Conservation (phyloP, 352 stramenopile genomes). For the Phytophthora multivora region DNA sequence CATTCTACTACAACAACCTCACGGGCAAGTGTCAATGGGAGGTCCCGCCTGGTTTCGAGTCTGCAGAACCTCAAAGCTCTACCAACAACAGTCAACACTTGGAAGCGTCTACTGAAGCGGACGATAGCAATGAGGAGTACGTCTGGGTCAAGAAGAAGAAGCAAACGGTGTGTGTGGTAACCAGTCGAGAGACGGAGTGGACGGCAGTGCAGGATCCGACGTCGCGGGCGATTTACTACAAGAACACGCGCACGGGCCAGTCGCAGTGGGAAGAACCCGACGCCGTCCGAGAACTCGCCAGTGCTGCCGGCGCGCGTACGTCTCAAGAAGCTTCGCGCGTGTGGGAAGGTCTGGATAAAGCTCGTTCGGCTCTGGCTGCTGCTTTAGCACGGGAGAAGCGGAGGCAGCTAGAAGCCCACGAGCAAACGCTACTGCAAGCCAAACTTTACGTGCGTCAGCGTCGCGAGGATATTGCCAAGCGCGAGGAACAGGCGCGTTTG, state of each 20-base stretch:
- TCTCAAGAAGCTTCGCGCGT: slow-evolving; percentile 60
- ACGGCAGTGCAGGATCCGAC: slow-evolving; percentile 61
- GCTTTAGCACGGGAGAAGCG: slow-evolving; percentile 51
- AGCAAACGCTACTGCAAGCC: slow-evolving; percentile 37
- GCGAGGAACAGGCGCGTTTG: slow-evolving; percentile 58
- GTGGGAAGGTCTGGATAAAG: slow-evolving; percentile 61
- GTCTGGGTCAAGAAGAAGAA: slow-evolving; percentile 83
- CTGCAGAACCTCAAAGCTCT: slow-evolving; percentile 29
- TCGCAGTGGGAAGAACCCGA: slow-evolving; percentile 76
- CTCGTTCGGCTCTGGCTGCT: slow-evolving; percentile 43
- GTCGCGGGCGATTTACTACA: slow-evolving; percentile 72
- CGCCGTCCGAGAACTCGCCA: slow-evolving; percentile 59
- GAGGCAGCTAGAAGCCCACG: slow-evolving; percentile 38
- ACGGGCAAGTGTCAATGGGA: slow-evolving; percentile 75
- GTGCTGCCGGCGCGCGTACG: slow-evolving; percentile 46
- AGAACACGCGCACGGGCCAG: slow-evolving; percentile 68
- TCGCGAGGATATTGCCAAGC: slow-evolving; percentile 60
- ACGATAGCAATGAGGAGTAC: slow-evolving; percentile 52
- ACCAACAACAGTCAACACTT: slow-evolving; percentile 22
- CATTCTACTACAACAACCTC: slow-evolving; percentile 81
- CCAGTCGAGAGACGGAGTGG: slow-evolving; percentile 62
- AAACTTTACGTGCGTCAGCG: slow-evolving; percentile 51
- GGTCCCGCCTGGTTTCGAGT: slow-evolving; percentile 43
- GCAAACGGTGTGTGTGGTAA: slow-evolving; percentile 69
- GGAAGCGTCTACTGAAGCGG: slow-evolving; percentile 7